Percentiles rank a stretch among this genome's conserved stretches.
phyloP scores from a whole-genome alignment of 192 early-diverging fungal genomes.

The Neocallimastix lanati region DNA sequence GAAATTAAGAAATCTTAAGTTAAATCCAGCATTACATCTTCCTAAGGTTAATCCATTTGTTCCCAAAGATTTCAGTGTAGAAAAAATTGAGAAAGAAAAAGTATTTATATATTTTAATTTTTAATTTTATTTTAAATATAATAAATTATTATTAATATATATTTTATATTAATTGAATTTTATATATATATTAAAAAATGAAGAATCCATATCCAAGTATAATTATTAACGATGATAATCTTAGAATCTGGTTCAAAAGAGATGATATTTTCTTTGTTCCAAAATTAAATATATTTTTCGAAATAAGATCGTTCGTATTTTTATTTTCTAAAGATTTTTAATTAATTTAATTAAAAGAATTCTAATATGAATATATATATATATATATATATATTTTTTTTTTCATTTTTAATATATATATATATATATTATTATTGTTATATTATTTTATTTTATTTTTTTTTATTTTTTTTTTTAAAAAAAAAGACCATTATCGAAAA shows the following conservation, averaged over 20 bases:
- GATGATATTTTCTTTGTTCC: constrained; percentile 88
- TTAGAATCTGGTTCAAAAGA: constrained; percentile 82
- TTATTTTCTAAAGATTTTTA: too few species aligned
- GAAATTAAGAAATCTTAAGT: constrained; percentile 15
- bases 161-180: too few species aligned
- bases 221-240: constrained; percentile 28
- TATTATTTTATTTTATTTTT: too few species aligned
- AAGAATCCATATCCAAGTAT: constrained; percentile 19
- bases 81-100: constrained; percentile 11
- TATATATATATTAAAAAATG: too few species aligned
- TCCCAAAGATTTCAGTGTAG: constrained; percentile 59
- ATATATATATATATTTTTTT: too few species aligned
- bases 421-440: too few species aligned
- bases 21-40: constrained; percentile 39
- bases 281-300: constrained; percentile 59
- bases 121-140: too few species aligned
- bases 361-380: neutral
- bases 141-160: too few species aligned
- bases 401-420: too few species aligned
- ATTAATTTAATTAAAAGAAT: too few species aligned
- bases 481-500: constrained; percentile 59
- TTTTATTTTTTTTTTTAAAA: too few species aligned
- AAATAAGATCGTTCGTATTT: constrained; percentile 13
- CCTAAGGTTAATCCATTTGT: constrained; percentile 70
- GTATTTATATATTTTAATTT: neutral